Percentiles rank a stretch among this genome's conserved stretches.
These are phyloP conservation scores for Amylocystis lapponica DNA, from an alignment of 768 basidiomycete species.

Conservation along the genomic window DNA sequence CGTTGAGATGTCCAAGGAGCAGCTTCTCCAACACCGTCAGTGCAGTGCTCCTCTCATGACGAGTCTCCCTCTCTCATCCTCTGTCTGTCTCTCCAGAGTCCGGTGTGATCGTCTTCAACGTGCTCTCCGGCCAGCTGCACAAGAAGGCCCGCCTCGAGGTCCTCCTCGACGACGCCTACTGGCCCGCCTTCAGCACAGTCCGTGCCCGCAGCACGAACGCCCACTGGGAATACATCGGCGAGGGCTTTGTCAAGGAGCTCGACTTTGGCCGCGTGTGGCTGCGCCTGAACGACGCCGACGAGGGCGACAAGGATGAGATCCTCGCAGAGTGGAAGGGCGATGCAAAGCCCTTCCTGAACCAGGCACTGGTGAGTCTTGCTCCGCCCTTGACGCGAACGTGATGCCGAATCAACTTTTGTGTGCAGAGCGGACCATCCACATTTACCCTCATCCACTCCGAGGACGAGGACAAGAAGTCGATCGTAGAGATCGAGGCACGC, in stretches of 20 bases:
- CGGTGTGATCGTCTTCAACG: constrained; percentile 82
- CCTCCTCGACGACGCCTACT: constrained; percentile 88
- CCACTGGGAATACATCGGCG: constrained; percentile 83
- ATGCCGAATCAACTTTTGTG: neutral
- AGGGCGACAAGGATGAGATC: constrained; percentile 80
- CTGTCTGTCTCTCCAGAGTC: constrained; percentile 50
- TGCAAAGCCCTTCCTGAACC: constrained; percentile 73
- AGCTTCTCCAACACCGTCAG: constrained; percentile 73
- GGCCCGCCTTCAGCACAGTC: constrained; percentile 80
- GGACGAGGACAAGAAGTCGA: constrained; percentile 48
- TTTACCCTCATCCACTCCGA: constrained; percentile 52
- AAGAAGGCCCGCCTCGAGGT: constrained; percentile 87
- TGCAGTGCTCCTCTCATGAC: too few relatives aligned
- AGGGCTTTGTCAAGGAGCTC: constrained; percentile 92
- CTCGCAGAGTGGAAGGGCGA: constrained; percentile 80
- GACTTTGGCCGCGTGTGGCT: constrained; percentile 89
- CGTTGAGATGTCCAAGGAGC: constrained; percentile 59
- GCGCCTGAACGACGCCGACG: constrained; percentile 77
- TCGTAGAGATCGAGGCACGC: constrained; percentile 68
- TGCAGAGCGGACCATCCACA: constrained; percentile 55
- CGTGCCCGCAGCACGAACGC: constrained; percentile 65
- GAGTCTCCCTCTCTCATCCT: constrained; percentile 25
- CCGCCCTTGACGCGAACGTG: neutral
- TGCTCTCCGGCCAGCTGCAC: constrained; percentile 73
- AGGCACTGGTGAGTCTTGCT: constrained; percentile 54